Evolutionary conservation across 2,329 filamentous ascomycete genomes (phyloP).

Genomic region (Epichloe festucae): DNA sequence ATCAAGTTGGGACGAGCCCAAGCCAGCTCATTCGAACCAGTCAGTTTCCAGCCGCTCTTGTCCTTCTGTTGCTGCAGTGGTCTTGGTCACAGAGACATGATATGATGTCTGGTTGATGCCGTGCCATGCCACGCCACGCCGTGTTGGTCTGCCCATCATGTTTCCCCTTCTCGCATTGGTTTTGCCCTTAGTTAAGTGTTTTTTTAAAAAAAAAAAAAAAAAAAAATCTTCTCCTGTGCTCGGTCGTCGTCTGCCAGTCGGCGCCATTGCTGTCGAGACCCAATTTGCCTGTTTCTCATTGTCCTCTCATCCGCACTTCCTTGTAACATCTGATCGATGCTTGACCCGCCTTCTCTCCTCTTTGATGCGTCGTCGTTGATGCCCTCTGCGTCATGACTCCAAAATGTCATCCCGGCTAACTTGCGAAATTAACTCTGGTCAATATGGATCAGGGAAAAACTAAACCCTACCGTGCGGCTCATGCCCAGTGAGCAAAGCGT

Average conservation of each 20-base stretch:
- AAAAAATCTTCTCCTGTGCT: background rate
- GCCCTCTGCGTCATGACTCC: slow-evolving; percentile 1
- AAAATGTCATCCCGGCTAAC: background rate
- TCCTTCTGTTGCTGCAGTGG: background rate
- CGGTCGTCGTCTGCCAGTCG: background rate
- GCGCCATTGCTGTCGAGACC: background rate
- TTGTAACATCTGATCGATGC: background rate
- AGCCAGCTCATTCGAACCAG: background rate
- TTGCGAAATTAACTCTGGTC: background rate
- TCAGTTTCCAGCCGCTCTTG: background rate
- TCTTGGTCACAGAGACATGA: background rate
- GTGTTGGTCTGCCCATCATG: background rate
- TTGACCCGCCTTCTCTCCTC: background rate
- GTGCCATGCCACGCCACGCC: background rate
- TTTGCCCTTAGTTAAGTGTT: background rate
- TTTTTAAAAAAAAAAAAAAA: too few relatives aligned
- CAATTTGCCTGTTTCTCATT: background rate
- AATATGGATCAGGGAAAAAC: background rate
- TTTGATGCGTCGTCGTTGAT: background rate
- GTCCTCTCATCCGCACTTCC: background rate
- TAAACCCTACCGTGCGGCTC: background rate
- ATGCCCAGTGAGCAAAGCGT: background rate
- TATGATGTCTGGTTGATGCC: background rate
- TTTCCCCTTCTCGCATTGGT: background rate
- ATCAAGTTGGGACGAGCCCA: background rate